A percentile compares a stretch with the other conserved stretches of the same genome.
Evolutionary conservation across 257 asterid genomes (phyloP).

Genomic region (Solanum paucissectum): DNA sequence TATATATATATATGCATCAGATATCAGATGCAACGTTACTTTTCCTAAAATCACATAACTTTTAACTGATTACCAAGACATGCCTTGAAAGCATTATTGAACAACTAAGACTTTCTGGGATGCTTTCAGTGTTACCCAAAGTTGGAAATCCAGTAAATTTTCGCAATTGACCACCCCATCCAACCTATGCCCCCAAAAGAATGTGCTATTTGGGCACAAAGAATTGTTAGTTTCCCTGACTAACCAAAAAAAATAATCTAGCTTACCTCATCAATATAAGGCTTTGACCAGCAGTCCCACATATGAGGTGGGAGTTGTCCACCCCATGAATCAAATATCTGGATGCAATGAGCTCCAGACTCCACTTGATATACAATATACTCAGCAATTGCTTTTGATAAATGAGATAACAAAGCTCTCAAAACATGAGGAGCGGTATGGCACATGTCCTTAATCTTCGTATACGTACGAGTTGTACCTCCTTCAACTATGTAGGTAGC

Average conservation of each 20-base stretch:
- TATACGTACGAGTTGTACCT: conserved; percentile 77
- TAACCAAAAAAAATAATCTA: conserved; percentile 1
- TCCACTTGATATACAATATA: conserved; percentile 67
- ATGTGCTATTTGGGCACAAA: background rate
- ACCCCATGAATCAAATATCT: conserved; percentile 95
- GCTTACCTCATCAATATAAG: conserved; percentile 77
- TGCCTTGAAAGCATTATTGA: background rate
- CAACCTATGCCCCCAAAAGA: background rate
- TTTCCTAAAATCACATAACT: background rate
- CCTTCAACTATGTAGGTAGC: conserved; percentile 95
- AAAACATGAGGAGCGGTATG: conserved; percentile 42
- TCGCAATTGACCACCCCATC: background rate
- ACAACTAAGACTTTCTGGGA: background rate
- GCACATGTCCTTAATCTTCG: conserved; percentile 89
- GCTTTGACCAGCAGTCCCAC: conserved; percentile 95
- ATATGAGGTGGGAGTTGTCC: conserved; percentile 44
- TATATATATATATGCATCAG: background rate
- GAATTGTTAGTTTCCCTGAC: background rate
- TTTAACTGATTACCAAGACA: background rate
- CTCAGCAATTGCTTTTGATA: conserved; percentile 48
- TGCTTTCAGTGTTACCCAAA: background rate
- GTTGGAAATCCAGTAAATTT: background rate
- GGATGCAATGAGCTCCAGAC: conserved; percentile 93
- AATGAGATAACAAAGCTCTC: conserved; percentile 72
- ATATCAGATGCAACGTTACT: background rate